Evolutionary conservation across 2,329 filamentous ascomycete genomes (phyloP), one percentile per base, ranked within the genome.

Genomic region (Lachnellula occidentalis): DNA sequence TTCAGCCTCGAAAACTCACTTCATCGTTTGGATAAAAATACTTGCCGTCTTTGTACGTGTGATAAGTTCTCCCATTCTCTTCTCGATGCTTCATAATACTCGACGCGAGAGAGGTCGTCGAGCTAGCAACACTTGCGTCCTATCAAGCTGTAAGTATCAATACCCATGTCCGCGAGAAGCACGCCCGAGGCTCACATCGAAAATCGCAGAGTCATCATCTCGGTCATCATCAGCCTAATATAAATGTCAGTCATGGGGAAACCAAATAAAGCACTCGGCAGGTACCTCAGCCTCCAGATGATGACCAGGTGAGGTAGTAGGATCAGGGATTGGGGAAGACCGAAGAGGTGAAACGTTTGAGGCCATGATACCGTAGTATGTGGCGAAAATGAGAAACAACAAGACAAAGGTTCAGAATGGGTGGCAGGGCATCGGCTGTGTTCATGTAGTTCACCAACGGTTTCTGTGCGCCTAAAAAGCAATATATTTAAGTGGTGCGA

Each of bases 71-170:
- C 21, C 60, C 61, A 53, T 64, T 64, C 42, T 73, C 72, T 4
- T 66, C 58, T 19, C 71, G 68, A 59, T 71, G 71, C 11, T 65
- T 62, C 42, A 67, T 55, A 42, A 75, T 71, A 53, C 70, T 74
- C 1, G 71, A 71, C 22, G 45, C 37, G 11, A 64, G 48, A 1
- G 59, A 62, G 8, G 54, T 59, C 2, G 61, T 62, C 27, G 55
- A 41, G 36, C 48, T 50, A 9, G 19, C 34, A 14, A 42, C 4
- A 24, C 22, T 34, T 2, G 2, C 48, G 17, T 9, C 36, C 48
- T 50, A 41, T 50, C 12, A 50, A 6, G 19, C 39, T 42, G 39
- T 42, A n/a, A 42, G 19, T 11, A n/a, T n/a, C n/a, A n/a, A n/a
- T 14, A 47, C 6, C 2, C n/a, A 47, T n/a, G 4, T 43, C 4